Base-by-base conservation (phyloP, 2,329 filamentous ascomycete genomes). In the Fusarium pseudocircinatum region DNA sequence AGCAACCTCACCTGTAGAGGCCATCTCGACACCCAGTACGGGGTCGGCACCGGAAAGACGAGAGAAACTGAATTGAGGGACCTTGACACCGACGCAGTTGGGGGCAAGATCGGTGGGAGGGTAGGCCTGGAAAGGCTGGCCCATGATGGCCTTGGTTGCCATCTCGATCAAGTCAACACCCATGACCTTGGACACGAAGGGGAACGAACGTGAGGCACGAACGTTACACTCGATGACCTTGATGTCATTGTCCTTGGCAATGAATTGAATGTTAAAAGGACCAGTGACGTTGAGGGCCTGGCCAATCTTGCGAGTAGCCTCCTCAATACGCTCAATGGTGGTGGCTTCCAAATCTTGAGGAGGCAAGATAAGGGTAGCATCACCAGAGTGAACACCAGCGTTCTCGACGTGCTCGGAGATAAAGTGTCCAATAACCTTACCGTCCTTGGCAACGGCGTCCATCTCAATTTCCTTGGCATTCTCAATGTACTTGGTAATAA, bases 161-260 rank as follows among this genome's bases (percentile, higher is more conserved):
- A 99, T 95, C 86, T 98, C 96, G 75, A 99, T 98, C 72, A 99
- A 88, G 81, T 99, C 96, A 59, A 98, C 94, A 58, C 95, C 95
- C 94, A 97, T 98, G 75, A 97, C 94, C 87, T 99, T 99, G 74
- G 95, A 98, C 22, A 98, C 95, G 80, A 99, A 99, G 70, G 96
- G 96, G 88, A 98, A 98, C 2, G 96, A 98, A 74, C 96, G 90
- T 50, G 96, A 98, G 22, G 96, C 96, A 72, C 96, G 92, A 69
- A 98, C 96, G 79, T 99, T 99, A 85, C 96, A 98, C 85, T 99
- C 96, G 74, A 99, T 99, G 75, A 99, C 96, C 87, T 98, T 98
- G 87, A 99, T 98, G 76, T 98, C 96, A 82, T 98, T 98, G 82
- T 98, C 95, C 86, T 98, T 98, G 78, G 96, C 96, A 79, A 99